These are phyloP conservation scores for Carpinus fangiana DNA, from an alignment of 306 rosid genomes.

Conservation along the genomic window DNA sequence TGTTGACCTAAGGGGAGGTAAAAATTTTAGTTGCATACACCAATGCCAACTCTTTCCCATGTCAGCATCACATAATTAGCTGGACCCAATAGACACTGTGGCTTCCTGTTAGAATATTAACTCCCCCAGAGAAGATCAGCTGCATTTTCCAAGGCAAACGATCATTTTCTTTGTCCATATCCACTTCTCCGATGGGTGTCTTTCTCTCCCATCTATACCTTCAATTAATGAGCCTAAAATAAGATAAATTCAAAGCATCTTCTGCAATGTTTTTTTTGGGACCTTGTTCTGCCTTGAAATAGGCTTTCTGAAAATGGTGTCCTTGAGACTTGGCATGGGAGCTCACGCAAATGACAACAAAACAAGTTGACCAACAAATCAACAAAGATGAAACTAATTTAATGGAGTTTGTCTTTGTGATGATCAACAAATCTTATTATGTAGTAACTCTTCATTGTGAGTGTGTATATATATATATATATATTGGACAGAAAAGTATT, in stretches of 20 bases:
- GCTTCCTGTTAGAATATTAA: conserved; percentile 1
- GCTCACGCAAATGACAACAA: not conserved
- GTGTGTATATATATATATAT: no score
- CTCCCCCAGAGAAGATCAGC: not conserved
- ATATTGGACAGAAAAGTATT: no score
- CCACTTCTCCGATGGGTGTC: no score
- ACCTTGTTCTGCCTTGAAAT: not conserved
- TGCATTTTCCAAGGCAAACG: not conserved
- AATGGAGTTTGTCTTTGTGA: no score
- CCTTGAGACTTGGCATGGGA: not conserved
- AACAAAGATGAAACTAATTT: no score
- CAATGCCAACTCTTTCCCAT: conserved; percentile 28
- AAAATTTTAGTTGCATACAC: conserved; percentile 38
- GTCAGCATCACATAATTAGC: conserved; percentile 29
- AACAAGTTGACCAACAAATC: not conserved
- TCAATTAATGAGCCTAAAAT: not conserved
- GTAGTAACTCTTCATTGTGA: no score
- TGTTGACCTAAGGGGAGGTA: conserved; percentile 10
- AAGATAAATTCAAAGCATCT: not conserved
- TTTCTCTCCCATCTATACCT: no score
- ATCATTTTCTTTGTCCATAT: no score
- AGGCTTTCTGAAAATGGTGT: not conserved
- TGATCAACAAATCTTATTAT: no score
- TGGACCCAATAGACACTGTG: conserved; percentile 35
- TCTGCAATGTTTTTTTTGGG: not conserved